Percentiles rank a stretch among this genome's conserved stretches.
Evolutionary conservation across 768 basidiomycete genomes (phyloP).

Genomic region (Tulasnella sp.): DNA sequence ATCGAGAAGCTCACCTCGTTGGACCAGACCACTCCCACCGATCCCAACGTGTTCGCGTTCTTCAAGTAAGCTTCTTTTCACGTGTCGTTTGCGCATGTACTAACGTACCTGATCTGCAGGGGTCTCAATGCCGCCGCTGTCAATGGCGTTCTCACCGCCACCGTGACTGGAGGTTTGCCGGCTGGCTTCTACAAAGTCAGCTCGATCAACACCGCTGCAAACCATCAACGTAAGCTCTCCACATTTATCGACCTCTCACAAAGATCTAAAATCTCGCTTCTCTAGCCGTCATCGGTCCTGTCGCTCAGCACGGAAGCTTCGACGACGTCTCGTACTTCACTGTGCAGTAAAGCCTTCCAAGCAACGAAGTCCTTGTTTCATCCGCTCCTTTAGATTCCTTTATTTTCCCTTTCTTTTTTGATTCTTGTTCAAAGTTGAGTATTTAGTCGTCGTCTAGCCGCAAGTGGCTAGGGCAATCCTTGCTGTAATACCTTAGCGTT

Average conservation of each 20-base stretch:
- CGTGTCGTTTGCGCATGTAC: neutral
- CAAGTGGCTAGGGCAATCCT: neutral
- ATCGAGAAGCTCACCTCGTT: slow-evolving; percentile 36
- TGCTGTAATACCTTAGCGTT: neutral
- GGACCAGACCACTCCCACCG: slow-evolving; percentile 36
- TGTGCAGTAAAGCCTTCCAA: neutral
- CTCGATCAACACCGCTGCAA: slow-evolving; percentile 44
- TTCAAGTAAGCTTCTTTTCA: slow-evolving; percentile 31
- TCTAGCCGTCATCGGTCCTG: slow-evolving; percentile 35
- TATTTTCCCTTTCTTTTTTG: neutral
- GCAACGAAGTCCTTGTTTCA: neutral
- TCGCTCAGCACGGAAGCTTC: slow-evolving; percentile 49
- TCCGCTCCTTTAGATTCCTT: neutral
- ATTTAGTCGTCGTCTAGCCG: neutral
- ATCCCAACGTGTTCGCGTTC: slow-evolving; percentile 44
- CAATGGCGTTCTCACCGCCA: slow-evolving; percentile 38
- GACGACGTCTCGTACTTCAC: slow-evolving; percentile 45
- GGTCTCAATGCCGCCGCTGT: slow-evolving; percentile 35
- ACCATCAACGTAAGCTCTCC: slow-evolving; percentile 36
- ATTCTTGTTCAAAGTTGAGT: neutral
- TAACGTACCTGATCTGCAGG: slow-evolving; percentile 18
- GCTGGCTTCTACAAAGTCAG: slow-evolving; percentile 48
- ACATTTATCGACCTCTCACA: neutral
- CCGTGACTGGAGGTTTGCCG: slow-evolving; percentile 44
- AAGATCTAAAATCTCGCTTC: neutral